These are phyloP conservation scores for Begonia masoniana DNA, from an alignment of 306 rosid species.

Conservation along the genomic window DNA sequence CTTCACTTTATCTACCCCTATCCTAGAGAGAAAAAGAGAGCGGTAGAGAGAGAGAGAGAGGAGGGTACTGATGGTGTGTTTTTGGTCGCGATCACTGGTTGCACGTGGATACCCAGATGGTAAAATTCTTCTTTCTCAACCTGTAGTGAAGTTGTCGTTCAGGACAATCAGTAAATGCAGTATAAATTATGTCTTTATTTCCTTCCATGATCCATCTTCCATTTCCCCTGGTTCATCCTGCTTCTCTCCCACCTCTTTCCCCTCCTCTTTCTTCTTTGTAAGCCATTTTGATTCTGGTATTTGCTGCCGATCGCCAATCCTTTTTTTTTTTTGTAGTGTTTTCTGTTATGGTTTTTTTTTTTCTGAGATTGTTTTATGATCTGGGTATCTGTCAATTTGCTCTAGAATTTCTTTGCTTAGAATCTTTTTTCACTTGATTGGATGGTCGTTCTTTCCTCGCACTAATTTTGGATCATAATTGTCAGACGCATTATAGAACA, in stretches of 20 bases:
- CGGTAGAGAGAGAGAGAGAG: conserved; percentile 10
- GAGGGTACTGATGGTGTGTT: conserved; percentile 15
- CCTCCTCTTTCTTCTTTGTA: conserved; percentile 15
- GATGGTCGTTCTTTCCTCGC: too few relatives aligned
- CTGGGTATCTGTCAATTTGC: conserved; percentile 23
- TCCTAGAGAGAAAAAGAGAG: not conserved
- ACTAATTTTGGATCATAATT: too few relatives aligned
- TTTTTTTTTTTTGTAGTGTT: not conserved
- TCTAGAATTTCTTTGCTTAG: too few relatives aligned
- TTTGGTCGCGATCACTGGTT: conserved; percentile 35
- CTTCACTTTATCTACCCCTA: too few relatives aligned
- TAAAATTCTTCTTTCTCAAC: conserved; percentile 22
- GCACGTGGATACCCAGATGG: conserved; percentile 45
- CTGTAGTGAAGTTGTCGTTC: not conserved
- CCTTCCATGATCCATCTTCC: conserved; percentile 31
- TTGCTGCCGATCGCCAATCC: conserved; percentile 11
- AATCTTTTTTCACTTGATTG: too few relatives aligned
- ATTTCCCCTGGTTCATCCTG: conserved; percentile 12
- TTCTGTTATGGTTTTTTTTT: conserved; percentile 15
- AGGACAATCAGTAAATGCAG: conserved; percentile 10
- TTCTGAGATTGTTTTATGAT: conserved; percentile 34
- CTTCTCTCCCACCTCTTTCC: conserved; percentile 24
- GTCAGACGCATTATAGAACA: too few relatives aligned
- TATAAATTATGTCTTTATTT: conserved; percentile 12
- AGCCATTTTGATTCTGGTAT: conserved; percentile 24